Conservation (phyloP, 257 asterid species). For the Rauvolfia tetraphylla region DNA sequence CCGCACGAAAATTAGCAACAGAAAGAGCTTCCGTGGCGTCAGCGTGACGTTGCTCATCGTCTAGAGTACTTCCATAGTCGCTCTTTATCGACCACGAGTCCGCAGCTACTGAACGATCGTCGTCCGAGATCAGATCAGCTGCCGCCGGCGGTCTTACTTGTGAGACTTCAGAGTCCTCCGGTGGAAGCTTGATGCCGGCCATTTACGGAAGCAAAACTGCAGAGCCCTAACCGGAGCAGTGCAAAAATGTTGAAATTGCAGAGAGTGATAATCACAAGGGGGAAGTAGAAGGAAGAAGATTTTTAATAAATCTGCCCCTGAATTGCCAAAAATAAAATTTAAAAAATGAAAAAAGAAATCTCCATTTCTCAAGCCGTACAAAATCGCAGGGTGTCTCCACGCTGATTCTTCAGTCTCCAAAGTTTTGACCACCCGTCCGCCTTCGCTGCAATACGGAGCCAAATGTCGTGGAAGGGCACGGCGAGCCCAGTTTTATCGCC, state of each 20-base stretch:
- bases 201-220: constrained; percentile 25
- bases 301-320: background rate
- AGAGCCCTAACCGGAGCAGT: constrained; percentile 36
- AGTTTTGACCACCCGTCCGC: background rate
- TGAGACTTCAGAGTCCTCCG: constrained; percentile 74
- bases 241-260: background rate
- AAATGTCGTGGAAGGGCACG: too few species aligned
- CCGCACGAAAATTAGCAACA: constrained; percentile 59
- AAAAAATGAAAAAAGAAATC: background rate
- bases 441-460: background rate
- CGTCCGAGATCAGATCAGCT: constrained; percentile 88
- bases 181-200: constrained; percentile 86
- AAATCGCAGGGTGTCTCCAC: constrained; percentile 2
- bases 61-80: constrained; percentile 97
- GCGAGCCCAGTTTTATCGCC: background rate
- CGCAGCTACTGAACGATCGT: constrained; percentile 92
- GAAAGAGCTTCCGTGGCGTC: constrained; percentile 97
- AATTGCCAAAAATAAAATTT: background rate
- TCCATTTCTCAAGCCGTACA: too few species aligned
- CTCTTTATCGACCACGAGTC: constrained; percentile 99
- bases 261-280: background rate
- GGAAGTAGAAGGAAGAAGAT: background rate
- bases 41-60: constrained; percentile 96
- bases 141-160: constrained; percentile 63
- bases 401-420: background rate